phyloP scores from a whole-genome alignment of 257 asterid genomes.

The Solanum megistacrolobum region DNA sequence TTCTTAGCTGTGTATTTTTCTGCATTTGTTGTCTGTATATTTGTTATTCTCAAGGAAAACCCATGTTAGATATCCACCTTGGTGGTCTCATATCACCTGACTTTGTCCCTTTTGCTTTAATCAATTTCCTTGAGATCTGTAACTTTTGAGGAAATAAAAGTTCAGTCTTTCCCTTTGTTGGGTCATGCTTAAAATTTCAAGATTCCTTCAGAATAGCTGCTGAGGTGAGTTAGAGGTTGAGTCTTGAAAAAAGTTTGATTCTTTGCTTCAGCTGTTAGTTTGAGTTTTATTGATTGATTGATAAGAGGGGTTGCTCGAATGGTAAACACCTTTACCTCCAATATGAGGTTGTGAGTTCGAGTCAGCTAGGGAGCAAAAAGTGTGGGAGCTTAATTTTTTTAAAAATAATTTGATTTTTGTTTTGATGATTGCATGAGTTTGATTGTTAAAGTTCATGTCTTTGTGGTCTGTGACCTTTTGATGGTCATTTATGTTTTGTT shows the following conservation, averaged over 20 bases:
- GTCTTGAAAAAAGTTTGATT: neutral
- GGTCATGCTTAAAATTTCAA: neutral
- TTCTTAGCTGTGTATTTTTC: neutral
- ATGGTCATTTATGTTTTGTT: neutral
- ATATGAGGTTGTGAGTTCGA: neutral
- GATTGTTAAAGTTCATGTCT: neutral
- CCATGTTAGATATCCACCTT: constrained; percentile 16
- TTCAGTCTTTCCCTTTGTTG: neutral
- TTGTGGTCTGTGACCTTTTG: neutral
- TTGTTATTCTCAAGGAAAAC: neutral
- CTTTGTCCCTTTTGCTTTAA: constrained; percentile 18
- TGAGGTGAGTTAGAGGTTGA: neutral
- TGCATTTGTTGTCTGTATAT: neutral
- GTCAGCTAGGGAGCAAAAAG: neutral
- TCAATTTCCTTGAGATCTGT: constrained; percentile 35
- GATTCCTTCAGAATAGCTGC: neutral
- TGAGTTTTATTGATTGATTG: neutral
- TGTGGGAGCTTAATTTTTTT: neutral
- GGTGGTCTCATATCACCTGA: constrained; percentile 34
- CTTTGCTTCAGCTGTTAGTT: neutral
- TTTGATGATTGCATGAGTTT: neutral
- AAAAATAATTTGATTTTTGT: neutral
- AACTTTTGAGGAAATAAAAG: neutral
- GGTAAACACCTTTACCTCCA: too few species aligned
- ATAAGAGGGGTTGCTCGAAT: neutral